phyloP scores from a whole-genome alignment of 2,329 filamentous ascomycete species.

The Magnaporthales sp. region DNA sequence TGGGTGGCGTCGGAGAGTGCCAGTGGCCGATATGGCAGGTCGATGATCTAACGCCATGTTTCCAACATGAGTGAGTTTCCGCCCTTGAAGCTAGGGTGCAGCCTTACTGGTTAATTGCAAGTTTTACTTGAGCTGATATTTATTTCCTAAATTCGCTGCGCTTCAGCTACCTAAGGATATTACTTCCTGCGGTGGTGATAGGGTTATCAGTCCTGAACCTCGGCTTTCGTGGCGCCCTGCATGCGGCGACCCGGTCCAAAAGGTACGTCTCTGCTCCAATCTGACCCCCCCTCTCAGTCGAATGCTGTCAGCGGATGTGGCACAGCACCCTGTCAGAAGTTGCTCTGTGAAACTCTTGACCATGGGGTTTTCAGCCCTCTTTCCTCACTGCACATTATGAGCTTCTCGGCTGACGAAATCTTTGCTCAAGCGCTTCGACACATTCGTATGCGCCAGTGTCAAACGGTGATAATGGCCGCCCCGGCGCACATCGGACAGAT shows the following conservation, averaged over 20 bases:
- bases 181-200: slow-evolving; percentile 68
- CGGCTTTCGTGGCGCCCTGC: slow-evolving; percentile 45
- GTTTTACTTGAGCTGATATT: background rate
- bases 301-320: background rate
- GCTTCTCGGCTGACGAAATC: background rate
- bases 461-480: slow-evolving; percentile 26
- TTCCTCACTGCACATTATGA: background rate
- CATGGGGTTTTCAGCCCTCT: background rate
- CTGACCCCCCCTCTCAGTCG: background rate
- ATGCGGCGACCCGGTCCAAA: slow-evolving; percentile 39
- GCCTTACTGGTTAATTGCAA: background rate
- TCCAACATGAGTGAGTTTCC: slow-evolving; percentile 55
- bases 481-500: slow-evolving; percentile 35
- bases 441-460: slow-evolving; percentile 50
- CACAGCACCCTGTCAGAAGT: background rate
- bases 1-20: slow-evolving; percentile 44
- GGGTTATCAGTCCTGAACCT: slow-evolving; percentile 63
- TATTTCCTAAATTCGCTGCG: slow-evolving; percentile 5
- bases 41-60: slow-evolving; percentile 57
- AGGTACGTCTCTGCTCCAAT: slow-evolving; percentile 16
- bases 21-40: slow-evolving; percentile 51
- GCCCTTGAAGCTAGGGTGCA: background rate
- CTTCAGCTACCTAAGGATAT: slow-evolving; percentile 65
- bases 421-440: slow-evolving; percentile 12
- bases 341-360: background rate